Evolutionary conservation across 495 filamentous ascomycete genomes (phyloP), one percentile per base, ranked within the genome.

Genomic region (Aspergillus affinis): DNA sequence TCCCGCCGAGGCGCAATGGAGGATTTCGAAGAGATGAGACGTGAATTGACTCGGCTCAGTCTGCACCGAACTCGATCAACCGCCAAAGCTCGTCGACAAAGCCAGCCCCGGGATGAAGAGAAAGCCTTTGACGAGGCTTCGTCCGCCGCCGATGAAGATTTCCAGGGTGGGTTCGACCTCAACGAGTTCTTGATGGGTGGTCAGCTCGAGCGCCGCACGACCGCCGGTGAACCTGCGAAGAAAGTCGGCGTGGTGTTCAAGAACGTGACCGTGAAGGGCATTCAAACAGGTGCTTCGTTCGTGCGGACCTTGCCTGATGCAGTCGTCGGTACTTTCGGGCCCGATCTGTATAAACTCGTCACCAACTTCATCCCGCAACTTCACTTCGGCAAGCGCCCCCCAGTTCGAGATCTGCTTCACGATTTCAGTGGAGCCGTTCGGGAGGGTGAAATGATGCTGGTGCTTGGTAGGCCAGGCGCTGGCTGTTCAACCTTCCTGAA

Each of bases 221-320:
- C 87, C 13, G 69, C 69, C 46, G 85, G 84, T 6, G 82, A 81
- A 29, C 90, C 90, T 0, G 83, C 87, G 45, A 96, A 95, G 77
- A 91, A 89, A 65, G 84, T 96, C 20, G 92, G 92, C 4, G 88
- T 97, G 1, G 80, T 92, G 2, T 96, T 90, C 74, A 90, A 89
- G 75, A 80, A 90, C 67, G 77, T 93, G 41, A 90, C 83, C 0
- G 91, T 93, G 41, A 86, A 89, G 71, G 91, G 90, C 45, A 75
- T 88, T 9, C 82, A 85, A 55, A 84, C 84, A 9, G 85, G 84
- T 2, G 79, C 88, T 0, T 83, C 82, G 1, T 89, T 90, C 61
- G 89, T 90, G 18, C 84, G 85, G 18, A 91, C 90, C 0, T 76
- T 95, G 0, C 90, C 90, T 3, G 82, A 90, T 64, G 90, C 90